These are phyloP conservation scores for Hydrangea macrophylla DNA, from an alignment of 148 eudicot species.

Conservation along the genomic window DNA sequence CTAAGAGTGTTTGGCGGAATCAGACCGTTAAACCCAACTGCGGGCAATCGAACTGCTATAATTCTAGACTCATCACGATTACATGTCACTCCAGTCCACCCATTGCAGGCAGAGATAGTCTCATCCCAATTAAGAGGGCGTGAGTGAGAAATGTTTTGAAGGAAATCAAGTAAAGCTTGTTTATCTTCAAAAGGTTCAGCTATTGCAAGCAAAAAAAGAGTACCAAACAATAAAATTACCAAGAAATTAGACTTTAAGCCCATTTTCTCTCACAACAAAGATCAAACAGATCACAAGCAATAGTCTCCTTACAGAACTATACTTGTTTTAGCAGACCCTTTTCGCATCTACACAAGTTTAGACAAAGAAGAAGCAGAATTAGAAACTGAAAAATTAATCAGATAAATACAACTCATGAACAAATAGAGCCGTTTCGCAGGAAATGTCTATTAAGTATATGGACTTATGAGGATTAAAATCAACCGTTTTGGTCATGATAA, in stretches of 20 bases:
- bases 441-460: too few relatives aligned
- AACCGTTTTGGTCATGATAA: slow-evolving; percentile 9
- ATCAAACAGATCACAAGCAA: background rate
- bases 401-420: too few relatives aligned
- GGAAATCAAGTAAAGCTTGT: slow-evolving; percentile 43
- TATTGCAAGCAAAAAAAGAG: slow-evolving; percentile 16
- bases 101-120: slow-evolving; percentile 25
- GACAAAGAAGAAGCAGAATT: background rate
- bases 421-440: background rate
- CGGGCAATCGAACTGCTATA: slow-evolving; percentile 37
- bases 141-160: slow-evolving; percentile 21
- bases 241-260: slow-evolving; percentile 26
- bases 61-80: slow-evolving; percentile 28
- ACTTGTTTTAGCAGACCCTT: background rate
- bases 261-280: slow-evolving; percentile 24
- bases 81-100: slow-evolving; percentile 50
- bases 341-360: background rate
- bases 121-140: slow-evolving; percentile 38
- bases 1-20: slow-evolving; percentile 38
- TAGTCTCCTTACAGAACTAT: background rate
- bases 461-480: background rate
- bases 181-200: slow-evolving; percentile 50
- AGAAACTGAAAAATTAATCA: background rate
- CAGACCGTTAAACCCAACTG: slow-evolving; percentile 29
- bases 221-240: slow-evolving; percentile 28